These are phyloP conservation scores for Rhizopogon sp. DNA, from an alignment of 768 basidiomycete species.

Conservation along the genomic window DNA sequence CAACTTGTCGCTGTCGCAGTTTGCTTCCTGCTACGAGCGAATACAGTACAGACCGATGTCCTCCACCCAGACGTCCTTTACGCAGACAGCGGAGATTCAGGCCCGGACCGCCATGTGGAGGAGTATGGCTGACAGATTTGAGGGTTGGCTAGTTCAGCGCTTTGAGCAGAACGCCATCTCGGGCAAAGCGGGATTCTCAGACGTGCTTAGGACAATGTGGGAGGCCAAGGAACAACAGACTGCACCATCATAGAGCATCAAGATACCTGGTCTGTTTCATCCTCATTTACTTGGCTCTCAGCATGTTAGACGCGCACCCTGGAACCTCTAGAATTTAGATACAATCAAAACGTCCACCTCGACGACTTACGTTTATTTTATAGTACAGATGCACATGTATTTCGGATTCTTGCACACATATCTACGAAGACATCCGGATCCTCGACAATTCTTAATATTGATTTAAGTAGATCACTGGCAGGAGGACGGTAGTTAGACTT, in stretches of 20 bases:
- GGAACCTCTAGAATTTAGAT: constrained; percentile 11
- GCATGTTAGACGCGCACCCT: constrained; percentile 15
- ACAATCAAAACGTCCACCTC: constrained; percentile 15
- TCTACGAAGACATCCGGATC: not conserved
- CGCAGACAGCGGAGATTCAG: constrained; percentile 90
- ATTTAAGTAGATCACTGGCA: too few species aligned
- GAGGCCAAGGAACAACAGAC: constrained; percentile 57
- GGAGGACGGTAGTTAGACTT: constrained; percentile 35
- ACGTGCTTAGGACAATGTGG: constrained; percentile 77
- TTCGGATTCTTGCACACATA: constrained; percentile 1
- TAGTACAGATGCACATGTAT: constrained; percentile 17
- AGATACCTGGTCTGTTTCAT: constrained; percentile 1
- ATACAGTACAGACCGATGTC: constrained; percentile 81
- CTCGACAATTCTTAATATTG: not conserved
- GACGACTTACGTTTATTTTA: constrained; percentile 25
- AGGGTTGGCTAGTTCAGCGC: constrained; percentile 80
- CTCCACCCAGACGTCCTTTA: constrained; percentile 61
- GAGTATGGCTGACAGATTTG: constrained; percentile 75
- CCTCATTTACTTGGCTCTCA: constrained; percentile 5
- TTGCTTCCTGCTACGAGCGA: constrained; percentile 86
- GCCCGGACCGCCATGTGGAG: constrained; percentile 79
- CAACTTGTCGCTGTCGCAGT: constrained; percentile 93
- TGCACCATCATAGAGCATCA: constrained; percentile 21
- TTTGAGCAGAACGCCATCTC: constrained; percentile 91
- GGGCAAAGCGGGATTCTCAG: constrained; percentile 86